Conservation (phyloP, 371 early-diverging fungal genomes). For the Funneliformis caledonium region DNA sequence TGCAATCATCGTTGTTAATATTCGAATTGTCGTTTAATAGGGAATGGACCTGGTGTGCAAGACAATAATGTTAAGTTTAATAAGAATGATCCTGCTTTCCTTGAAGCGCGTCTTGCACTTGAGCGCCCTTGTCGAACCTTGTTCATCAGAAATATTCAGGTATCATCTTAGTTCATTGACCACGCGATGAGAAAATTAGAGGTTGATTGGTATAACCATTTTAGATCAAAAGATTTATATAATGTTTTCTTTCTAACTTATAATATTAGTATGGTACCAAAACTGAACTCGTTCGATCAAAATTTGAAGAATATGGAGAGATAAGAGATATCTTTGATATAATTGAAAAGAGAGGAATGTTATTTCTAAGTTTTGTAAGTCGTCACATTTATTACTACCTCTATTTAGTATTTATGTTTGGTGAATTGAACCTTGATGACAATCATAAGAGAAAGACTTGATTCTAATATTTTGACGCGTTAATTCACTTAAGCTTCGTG, state of each 20-base stretch:
- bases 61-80: background rate
- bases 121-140: slow-evolving; percentile 60
- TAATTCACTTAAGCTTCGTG: background rate
- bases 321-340: slow-evolving; percentile 56
- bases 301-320: slow-evolving; percentile 57
- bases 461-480: background rate
- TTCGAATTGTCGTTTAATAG: background rate
- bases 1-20: too few relatives aligned
- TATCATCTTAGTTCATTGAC: slow-evolving; percentile 38
- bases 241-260: background rate
- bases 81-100: slow-evolving; percentile 29
- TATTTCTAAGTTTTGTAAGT: slow-evolving; percentile 62
- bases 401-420: background rate
- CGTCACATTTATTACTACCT: background rate
- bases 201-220: background rate
- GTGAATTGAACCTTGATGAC: background rate
- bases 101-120: slow-evolving; percentile 54
- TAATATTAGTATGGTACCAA: slow-evolving; percentile 49
- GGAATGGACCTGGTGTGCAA: background rate
- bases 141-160: slow-evolving; percentile 63
- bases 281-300: slow-evolving; percentile 48
- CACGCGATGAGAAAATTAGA: too few relatives aligned
- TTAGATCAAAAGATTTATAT: background rate
- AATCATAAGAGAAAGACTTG: background rate
- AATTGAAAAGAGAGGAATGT: slow-evolving; percentile 58